Percentiles rank a stretch among this genome's conserved stretches.
Evolutionary conservation across 495 filamentous ascomycete species (phyloP).

Genomic region (Penicillium chermesinum): DNA sequence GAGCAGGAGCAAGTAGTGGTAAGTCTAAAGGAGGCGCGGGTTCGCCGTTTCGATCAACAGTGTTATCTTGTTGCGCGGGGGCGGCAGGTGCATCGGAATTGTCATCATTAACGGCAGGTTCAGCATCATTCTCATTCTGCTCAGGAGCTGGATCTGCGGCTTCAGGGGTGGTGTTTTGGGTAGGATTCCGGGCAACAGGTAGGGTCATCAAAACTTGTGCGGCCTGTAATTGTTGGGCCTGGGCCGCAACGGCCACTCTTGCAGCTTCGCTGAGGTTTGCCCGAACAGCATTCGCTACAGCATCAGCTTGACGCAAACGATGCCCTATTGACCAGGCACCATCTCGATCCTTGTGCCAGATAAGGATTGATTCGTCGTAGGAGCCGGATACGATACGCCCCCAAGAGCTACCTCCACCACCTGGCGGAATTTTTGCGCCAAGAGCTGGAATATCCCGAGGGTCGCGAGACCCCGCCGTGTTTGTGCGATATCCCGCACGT

Average conservation of each 20-base stretch:
- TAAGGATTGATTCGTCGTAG: slow-evolving; percentile 91
- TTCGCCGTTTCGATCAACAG: neutral
- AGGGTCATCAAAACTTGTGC: slow-evolving; percentile 14
- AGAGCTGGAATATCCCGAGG: slow-evolving; percentile 72
- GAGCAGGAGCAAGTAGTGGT: neutral
- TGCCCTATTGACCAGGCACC: slow-evolving; percentile 74
- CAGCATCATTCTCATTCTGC: neutral
- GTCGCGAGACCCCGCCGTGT: slow-evolving; percentile 64
- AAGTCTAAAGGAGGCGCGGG: neutral
- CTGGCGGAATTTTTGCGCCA: slow-evolving; percentile 80
- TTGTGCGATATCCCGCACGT: slow-evolving; percentile 50
- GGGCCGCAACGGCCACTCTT: slow-evolving; percentile 15
- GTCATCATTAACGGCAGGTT: neutral
- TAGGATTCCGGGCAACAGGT: slow-evolving; percentile 4
- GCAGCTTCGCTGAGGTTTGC: slow-evolving; percentile 18
- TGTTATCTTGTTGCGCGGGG: neutral
- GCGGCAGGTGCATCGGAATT: slow-evolving; percentile 1
- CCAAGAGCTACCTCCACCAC: slow-evolving; percentile 80
- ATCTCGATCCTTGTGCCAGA: slow-evolving; percentile 81
- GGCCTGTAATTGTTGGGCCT: slow-evolving; percentile 26
- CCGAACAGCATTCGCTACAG: slow-evolving; percentile 41
- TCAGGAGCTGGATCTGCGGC: neutral
- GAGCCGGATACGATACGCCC: slow-evolving; percentile 89
- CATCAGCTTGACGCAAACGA: slow-evolving; percentile 62
- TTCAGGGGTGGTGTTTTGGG: neutral